Evolutionary conservation across 257 asterid species (phyloP), one percentile per base, ranked within the genome.

Genomic region (Capsicum chinense): DNA sequence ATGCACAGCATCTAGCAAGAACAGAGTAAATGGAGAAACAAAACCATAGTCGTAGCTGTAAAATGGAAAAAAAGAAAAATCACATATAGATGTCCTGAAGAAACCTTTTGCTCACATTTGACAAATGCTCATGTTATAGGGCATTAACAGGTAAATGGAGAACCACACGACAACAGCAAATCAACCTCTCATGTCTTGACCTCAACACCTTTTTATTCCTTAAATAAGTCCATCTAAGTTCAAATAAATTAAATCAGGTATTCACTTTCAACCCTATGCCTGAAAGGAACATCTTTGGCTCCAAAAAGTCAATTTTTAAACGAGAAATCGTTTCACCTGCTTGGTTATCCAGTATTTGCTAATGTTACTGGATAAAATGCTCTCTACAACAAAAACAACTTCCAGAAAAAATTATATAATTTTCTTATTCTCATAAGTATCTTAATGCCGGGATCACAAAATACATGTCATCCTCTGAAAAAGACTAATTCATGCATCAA

Each of bases 191-290:
- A 78, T 78, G 26, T 78, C 64, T 50, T 9, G 64, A 54, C 50
- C 14, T 78, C 64, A 1, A 78, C 50, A 78, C 50, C 81, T 56
- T 26, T 54, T 26, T 78, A 54, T 54, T 78, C 81, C 64, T 52
- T 76, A 19, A 39, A 42, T 52, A 50, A 76, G 21, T 52, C 42
- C 10, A 54, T 78, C 16, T 78, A 78, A 21, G 66, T 54, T 54
- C 82, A 78, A 33, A 78, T 33, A 56, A 1, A 54, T 78, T 54
- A 54, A 78, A 54, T 26, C 50, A 78, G 50, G 64, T 78, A 78
- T 78, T 54, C 81, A 78, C 15, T 78, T 78, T 54, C 82, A 78
- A 52, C 66, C 82, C 82, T 35, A 78, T 8, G 82, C 64, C 60
- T 7, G 15, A 33, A 52, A 54, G 33, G 33, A 44, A 54, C 50